Percentiles rank a stretch among this genome's conserved stretches.
These are phyloP conservation scores for Elymus sibiricus DNA, from an alignment of 176 grass and related monocot genomes.

Conservation along the genomic window DNA sequence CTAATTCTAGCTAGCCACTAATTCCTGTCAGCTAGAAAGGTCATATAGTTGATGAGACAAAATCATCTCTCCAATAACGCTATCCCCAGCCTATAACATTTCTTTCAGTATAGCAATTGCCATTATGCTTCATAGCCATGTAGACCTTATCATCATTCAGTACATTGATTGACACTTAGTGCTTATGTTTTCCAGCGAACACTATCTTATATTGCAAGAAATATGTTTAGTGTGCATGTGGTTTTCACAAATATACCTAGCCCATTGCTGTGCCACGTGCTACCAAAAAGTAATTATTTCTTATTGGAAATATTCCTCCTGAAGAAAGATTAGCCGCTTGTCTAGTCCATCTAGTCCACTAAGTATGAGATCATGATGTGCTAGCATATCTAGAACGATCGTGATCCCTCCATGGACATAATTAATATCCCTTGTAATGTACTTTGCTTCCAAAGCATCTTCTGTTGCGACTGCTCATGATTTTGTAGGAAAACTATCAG, in stretches of 20 bases:
- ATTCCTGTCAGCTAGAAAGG: conserved; percentile 14
- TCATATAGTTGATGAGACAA: conserved; percentile 6
- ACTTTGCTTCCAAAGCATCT: background rate
- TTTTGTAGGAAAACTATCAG: background rate
- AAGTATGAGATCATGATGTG: background rate
- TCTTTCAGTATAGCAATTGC: background rate
- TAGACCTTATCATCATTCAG: conserved; percentile 18
- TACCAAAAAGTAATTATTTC: background rate
- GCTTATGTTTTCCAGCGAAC: background rate
- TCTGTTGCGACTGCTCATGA: background rate
- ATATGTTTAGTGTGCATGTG: background rate
- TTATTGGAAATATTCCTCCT: conserved; percentile 22
- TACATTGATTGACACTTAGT: background rate
- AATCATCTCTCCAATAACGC: conserved; percentile 11
- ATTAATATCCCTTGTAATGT: background rate
- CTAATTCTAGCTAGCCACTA: background rate
- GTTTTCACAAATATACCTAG: background rate
- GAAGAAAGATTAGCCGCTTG: conserved; percentile 18
- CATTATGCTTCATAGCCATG: background rate
- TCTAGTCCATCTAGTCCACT: background rate
- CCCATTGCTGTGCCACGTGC: background rate
- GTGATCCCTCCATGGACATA: background rate
- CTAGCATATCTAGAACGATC: background rate
- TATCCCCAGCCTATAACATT: background rate
- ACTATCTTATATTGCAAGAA: background rate